Evolutionary conservation across 148 eudicot genomes (phyloP), one percentile per base, ranked within the genome.

Genomic region (Chenopodium suecicum): DNA sequence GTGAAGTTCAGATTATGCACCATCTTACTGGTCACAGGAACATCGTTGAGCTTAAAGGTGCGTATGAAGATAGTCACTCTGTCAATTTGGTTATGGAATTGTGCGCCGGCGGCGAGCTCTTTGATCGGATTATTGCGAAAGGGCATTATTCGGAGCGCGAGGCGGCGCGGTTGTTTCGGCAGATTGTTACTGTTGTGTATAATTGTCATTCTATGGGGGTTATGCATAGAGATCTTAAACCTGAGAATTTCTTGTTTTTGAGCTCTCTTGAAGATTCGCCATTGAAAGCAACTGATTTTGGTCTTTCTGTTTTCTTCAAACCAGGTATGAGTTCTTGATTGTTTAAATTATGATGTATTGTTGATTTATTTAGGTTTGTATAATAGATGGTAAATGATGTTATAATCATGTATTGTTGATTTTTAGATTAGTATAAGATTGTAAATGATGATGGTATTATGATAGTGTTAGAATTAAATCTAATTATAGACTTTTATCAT

Each of bases 1-100:
- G 98, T 1, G 98, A 95, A 79, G 95, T 95, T 3, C 98, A 95
- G 86, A 95, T 95, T 79, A 95, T 95, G 99, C 98, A 93, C 79
- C 98, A 95, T 52, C 88, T 95, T 16, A 95, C 99, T 58, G 99
- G 99, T 2, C 91, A 95, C 84, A 86, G 94, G 12, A 93, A 95
- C 82, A 87, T 95, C 3, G 99, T 95, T 3, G 99, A 95, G 82
- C 88, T 95, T 1, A 87, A 90, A 44, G 98, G 94, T 0, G 95
- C 93, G 0, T 95, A 84, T 23, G 99, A 93, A 78, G 99, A 95
- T 63, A 88, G 92, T 0, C 97, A 95, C 74, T 88, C 91, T 22
- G 99, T 95, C n/a, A 90, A 95, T 75, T 70, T 95, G 47, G 84
- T 95, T 1, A 95, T 95, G 99, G 98, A 95, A 84, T 81, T 95